These are phyloP conservation scores for Croton laevigatus DNA, from an alignment of 441 rosid genomes.

Conservation along the genomic window DNA sequence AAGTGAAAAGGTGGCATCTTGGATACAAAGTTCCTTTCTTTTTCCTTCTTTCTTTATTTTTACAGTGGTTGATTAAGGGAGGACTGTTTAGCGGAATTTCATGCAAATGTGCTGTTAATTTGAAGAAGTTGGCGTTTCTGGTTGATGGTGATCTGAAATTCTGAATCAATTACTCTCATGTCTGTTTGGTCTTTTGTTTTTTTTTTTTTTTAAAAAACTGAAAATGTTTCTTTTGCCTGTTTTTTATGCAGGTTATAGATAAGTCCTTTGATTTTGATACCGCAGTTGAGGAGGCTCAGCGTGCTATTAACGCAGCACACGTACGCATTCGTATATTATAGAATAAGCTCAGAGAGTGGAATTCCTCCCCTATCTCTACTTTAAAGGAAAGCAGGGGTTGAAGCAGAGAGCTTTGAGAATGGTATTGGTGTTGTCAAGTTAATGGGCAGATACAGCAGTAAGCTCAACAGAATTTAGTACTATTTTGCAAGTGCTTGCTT, in stretches of 20 bases:
- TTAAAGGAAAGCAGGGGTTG: too few relatives aligned
- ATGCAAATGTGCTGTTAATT: too few relatives aligned
- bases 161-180: too few relatives aligned
- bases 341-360: too few relatives aligned
- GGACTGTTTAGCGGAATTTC: too few relatives aligned
- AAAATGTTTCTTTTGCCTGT: neutral
- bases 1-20: neutral
- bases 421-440: conserved; percentile 72
- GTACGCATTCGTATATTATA: too few relatives aligned
- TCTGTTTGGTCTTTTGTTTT: too few relatives aligned
- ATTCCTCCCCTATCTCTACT: too few relatives aligned
- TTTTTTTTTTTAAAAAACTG: too few relatives aligned
- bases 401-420: conserved; percentile 51
- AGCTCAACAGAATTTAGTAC: conserved; percentile 14
- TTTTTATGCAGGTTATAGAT: conserved; percentile 45
- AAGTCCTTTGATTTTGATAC: conserved; percentile 56
- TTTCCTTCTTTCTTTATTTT: neutral
- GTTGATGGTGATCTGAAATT: too few relatives aligned
- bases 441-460: conserved; percentile 77
- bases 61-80: too few relatives aligned
- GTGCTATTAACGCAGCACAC: conserved; percentile 60
- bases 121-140: too few relatives aligned
- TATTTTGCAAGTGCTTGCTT: neutral
- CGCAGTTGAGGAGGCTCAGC: conserved; percentile 67
- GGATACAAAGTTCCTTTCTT: neutral